Evolutionary conservation across 768 basidiomycete genomes (phyloP), one percentile per base, ranked within the genome.

Genomic region (Cystofilobasidium capitatum): DNA sequence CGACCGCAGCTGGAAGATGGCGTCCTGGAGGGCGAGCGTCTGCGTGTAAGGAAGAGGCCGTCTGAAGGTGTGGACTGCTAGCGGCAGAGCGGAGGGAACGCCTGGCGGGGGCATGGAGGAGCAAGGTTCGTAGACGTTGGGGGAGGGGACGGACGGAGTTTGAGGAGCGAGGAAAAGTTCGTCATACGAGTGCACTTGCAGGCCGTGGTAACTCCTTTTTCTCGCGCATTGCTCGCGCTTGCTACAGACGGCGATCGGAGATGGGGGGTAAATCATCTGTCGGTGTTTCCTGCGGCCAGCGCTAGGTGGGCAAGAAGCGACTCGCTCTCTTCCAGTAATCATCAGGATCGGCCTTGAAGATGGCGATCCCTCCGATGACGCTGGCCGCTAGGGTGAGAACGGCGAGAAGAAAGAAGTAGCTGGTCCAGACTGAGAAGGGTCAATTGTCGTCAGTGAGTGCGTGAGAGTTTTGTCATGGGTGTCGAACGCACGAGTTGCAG

Each of bases 331-430:
- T n/a, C 24, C 35, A 49, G 17, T 33, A 10, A 26, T 49, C 62
- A 29, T 33, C 58, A 9, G 55, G 57, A 64, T 78, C 65, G 72
- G 86, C 86, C 80, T 89, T 89, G 83, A 94, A 97, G 5, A 85
- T 84, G 66, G 80, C 83, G 44, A 94, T 85, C 20, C 92, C 92
- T 12, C 91, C 78, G 64, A 94, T 81, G 5, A 87, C 80, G 73
- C 92, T 92, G 14, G 85, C 86, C 58, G 85, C 84, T 57, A 93
- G 81, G 13, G 85, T 84, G 0, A 82, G 83, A 35, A 88, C 72
- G 72, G 89, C 85, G 77, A 91, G 92, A 6, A 87, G 64, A 62
- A 92, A 84, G 91, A 91, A 94, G 58, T 89, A 78, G 10, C 84
- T 79, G 8, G 88, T 90, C 91, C 91, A 94, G 54, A 86, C 89